phyloP scores from a whole-genome alignment of 495 filamentous ascomycete genomes.

The Daldinia decipiens region DNA sequence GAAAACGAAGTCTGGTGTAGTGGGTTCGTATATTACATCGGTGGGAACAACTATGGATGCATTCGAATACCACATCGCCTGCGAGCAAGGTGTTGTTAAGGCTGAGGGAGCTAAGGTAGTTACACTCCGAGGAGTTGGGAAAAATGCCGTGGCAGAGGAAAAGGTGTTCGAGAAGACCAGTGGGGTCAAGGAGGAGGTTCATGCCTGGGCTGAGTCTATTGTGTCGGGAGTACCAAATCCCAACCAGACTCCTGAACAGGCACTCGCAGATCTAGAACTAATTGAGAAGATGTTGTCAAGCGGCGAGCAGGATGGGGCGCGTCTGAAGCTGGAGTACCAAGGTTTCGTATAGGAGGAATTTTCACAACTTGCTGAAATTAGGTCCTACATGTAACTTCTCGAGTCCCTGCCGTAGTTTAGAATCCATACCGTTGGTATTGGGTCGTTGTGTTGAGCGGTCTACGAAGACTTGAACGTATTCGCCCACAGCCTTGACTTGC shows the following conservation, averaged over 20 bases:
- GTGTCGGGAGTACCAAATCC: constrained; percentile 58
- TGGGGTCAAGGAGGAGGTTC: constrained; percentile 73
- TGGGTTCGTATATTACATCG: constrained; percentile 67
- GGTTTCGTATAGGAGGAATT: constrained; percentile 32
- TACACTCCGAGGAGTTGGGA: constrained; percentile 55
- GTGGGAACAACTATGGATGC: constrained; percentile 70
- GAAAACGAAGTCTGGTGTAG: constrained; percentile 68
- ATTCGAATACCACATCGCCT: constrained; percentile 61
- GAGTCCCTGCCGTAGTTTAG: constrained; percentile 63
- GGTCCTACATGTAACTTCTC: constrained; percentile 48
- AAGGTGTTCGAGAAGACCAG: constrained; percentile 65
- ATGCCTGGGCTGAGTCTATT: constrained; percentile 71
- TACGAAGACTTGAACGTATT: constrained; percentile 90
- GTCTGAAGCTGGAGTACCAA: constrained; percentile 50
- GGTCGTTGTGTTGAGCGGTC: constrained; percentile 76
- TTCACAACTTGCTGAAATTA: constrained; percentile 42
- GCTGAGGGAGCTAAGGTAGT: constrained; percentile 50
- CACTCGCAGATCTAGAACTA: constrained; percentile 75
- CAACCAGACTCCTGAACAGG: constrained; percentile 71
- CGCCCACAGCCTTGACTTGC: constrained; percentile 84
- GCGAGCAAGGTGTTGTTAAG: constrained; percentile 64
- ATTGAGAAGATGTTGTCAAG: constrained; percentile 72
- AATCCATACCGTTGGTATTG: constrained; percentile 66
- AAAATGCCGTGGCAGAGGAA: constrained; percentile 54
- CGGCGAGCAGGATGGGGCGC: constrained; percentile 66